A percentile compares a stretch with the other conserved stretches of the same genome.
phyloP scores from a whole-genome alignment of 495 filamentous ascomycete species.

The Coniosporium apollinis region DNA sequence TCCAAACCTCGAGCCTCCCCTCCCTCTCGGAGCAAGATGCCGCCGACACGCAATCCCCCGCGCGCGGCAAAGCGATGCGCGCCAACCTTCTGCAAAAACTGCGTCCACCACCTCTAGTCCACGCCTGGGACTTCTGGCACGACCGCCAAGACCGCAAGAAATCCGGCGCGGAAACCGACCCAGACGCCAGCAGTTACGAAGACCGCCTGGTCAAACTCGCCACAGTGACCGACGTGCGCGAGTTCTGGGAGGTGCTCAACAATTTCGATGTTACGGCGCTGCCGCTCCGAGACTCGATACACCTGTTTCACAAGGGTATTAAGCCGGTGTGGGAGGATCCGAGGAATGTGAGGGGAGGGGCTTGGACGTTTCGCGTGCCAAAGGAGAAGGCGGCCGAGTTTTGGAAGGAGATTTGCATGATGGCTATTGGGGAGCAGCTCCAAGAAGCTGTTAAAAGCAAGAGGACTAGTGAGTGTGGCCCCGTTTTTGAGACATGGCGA shows the following conservation, averaged over 20 bases:
- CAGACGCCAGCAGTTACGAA: conserved; percentile 31
- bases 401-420: conserved; percentile 61
- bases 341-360: conserved; percentile 62
- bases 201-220: conserved; percentile 49
- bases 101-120: conserved; percentile 33
- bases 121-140: conserved; percentile 43
- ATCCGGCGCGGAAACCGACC: neutral
- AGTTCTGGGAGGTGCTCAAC: conserved; percentile 83
- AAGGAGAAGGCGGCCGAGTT: conserved; percentile 56
- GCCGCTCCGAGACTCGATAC: conserved; percentile 64
- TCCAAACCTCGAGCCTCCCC: no score
- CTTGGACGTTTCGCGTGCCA: conserved; percentile 75
- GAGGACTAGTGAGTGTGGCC: conserved; percentile 30
- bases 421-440: conserved; percentile 73
- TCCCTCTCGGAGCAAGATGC: no score
- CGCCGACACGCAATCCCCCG: no score
- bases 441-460: conserved; percentile 51
- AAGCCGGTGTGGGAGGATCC: conserved; percentile 83
- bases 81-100: conserved; percentile 28
- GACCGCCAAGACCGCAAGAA: conserved; percentile 29
- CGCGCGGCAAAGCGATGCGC: conserved; percentile 23
- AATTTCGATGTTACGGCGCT: conserved; percentile 66
- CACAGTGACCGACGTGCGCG: conserved; percentile 53
- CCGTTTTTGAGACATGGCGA: no score
- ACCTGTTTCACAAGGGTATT: conserved; percentile 77